A percentile compares a stretch with the other conserved stretches of the same genome.
phyloP scores from a whole-genome alignment of 805 yeast genomes.

The Lachancea cidri region DNA sequence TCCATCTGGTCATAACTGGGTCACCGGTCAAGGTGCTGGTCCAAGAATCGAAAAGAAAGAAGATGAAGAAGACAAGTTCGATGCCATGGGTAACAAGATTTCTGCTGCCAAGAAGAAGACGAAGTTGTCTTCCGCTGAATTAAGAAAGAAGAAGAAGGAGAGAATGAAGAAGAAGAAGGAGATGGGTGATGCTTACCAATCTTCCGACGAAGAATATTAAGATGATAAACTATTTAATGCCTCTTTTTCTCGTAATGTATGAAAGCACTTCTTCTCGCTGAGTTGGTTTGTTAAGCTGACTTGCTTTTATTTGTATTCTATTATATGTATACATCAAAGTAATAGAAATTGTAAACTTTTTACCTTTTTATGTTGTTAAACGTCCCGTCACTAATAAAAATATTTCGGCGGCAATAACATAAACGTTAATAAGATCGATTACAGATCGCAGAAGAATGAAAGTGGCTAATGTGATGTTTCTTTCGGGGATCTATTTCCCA shows the following conservation, averaged over 20 bases:
- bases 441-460: no score
- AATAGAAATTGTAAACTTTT: slow-evolving; percentile 11
- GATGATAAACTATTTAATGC: slow-evolving; percentile 22
- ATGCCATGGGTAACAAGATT: slow-evolving; percentile 99
- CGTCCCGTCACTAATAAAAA: no score
- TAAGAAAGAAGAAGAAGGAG: slow-evolving; percentile 99
- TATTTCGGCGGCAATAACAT: no score
- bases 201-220: slow-evolving; percentile 87
- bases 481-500: no score
- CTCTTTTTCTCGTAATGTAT: slow-evolving; percentile 7
- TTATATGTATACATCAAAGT: slow-evolving; percentile 10
- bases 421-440: no score
- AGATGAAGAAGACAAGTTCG: slow-evolving; percentile 95
- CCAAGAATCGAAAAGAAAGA: slow-evolving; percentile 98
- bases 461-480: no score
- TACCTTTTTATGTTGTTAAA: no score
- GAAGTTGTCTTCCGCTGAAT: slow-evolving; percentile 97
- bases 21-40: slow-evolving; percentile 99
- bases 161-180: slow-evolving; percentile 99
- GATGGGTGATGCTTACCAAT: slow-evolving; percentile 98
- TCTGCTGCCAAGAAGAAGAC: slow-evolving; percentile 92
- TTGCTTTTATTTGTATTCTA: slow-evolving; percentile 8
- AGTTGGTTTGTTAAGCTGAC: slow-evolving; percentile 3
- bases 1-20: slow-evolving; percentile 99
- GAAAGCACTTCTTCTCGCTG: slow-evolving; percentile 2